A percentile compares a stretch with the other conserved stretches of the same genome.
Conservation (phyloP, 371 early-diverging fungal genomes). For the Lichtheimia hyalospora region DNA sequence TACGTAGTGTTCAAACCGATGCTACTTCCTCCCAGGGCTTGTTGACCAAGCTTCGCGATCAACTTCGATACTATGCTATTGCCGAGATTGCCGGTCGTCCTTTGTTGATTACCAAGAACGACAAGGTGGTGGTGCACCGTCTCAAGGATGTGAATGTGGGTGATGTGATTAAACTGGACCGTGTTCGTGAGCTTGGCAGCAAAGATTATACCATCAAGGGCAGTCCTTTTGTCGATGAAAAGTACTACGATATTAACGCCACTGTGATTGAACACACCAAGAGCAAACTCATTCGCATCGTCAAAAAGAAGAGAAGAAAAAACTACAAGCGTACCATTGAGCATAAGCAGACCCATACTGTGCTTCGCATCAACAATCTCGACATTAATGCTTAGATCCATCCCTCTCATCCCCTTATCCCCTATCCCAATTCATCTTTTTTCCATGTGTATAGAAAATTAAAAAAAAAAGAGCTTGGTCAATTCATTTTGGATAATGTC, state of each 20-base stretch:
- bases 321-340: conserved; percentile 75
- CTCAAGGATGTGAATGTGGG: conserved; percentile 82
- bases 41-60: conserved; percentile 52
- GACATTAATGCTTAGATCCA: conserved; percentile 55
- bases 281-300: conserved; percentile 73
- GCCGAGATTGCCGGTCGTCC: conserved; percentile 89
- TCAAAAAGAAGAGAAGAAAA: conserved; percentile 90
- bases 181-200: conserved; percentile 87
- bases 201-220: conserved; percentile 87
- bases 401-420: not conserved
- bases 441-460: not conserved
- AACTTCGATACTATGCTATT: conserved; percentile 77
- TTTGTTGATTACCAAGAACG: conserved; percentile 84
- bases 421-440: too few species aligned
- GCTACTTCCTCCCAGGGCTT: conserved; percentile 18
- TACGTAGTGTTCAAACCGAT: conserved; percentile 20
- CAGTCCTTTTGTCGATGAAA: conserved; percentile 77
- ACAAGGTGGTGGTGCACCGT: conserved; percentile 83
- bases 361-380: conserved; percentile 75
- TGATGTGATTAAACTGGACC: conserved; percentile 83
- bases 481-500: not conserved
- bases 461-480: not conserved
- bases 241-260: conserved; percentile 74
- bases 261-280: conserved; percentile 91
- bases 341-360: conserved; percentile 75